Conservation (phyloP, 164 flowering plant genomes). For the Dillenia suffruticosa region DNA sequence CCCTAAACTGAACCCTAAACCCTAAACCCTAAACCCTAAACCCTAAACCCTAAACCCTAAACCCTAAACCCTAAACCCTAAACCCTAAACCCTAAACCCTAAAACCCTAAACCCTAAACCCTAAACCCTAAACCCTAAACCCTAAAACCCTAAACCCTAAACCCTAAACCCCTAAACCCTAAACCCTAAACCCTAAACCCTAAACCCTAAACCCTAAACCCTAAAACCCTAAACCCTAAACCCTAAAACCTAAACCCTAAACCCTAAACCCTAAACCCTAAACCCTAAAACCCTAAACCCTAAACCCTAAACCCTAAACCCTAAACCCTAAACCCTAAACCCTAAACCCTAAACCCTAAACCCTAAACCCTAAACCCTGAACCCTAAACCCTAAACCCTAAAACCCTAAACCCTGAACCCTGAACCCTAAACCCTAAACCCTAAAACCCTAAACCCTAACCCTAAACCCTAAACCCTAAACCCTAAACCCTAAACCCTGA, state of each 20-base stretch:
- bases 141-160: constrained; percentile 1
- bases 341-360: too few relatives aligned
- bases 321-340: too few relatives aligned
- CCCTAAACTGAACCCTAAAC: constrained; percentile 1
- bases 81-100: not conserved
- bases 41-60: not conserved
- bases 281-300: not conserved
- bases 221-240: not conserved
- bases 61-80: not conserved
- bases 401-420: constrained; percentile 17
- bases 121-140: not conserved
- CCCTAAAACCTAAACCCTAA: not conserved
- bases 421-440: constrained; percentile 12
- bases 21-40: not conserved
- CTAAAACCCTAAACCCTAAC: constrained; percentile 16
- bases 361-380: too few relatives aligned
- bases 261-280: not conserved
- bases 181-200: constrained; percentile 3
- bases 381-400: constrained; percentile 17
- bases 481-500: constrained; percentile 15
- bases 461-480: constrained; percentile 5
- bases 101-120: constrained; percentile 1
- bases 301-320: too few relatives aligned
- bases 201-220: constrained; percentile 3
- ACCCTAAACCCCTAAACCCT: constrained; percentile 1